phyloP scores from a whole-genome alignment of 768 basidiomycete species.

The Paxillus ammoniavirescens region DNA sequence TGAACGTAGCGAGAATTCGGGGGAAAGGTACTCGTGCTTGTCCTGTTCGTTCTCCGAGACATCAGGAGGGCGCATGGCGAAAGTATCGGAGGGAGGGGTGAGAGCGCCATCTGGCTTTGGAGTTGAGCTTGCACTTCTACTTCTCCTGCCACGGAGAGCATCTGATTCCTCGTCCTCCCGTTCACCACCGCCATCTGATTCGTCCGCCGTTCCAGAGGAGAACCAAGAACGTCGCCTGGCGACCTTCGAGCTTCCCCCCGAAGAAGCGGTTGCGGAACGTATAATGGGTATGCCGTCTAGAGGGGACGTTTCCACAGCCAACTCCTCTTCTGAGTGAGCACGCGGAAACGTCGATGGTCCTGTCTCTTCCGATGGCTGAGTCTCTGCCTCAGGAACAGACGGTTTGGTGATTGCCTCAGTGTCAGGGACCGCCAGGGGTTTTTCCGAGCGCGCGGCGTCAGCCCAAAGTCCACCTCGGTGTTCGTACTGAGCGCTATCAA shows the following conservation, averaged over 20 bases:
- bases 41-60: conserved; percentile 22
- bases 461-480: conserved; percentile 90
- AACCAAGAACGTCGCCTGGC: conserved; percentile 59
- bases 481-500: conserved; percentile 63
- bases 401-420: conserved; percentile 8
- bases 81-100: conserved; percentile 5
- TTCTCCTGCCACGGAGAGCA: conserved; percentile 14
- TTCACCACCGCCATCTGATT: conserved; percentile 20
- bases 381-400: conserved; percentile 19
- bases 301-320: conserved; percentile 19
- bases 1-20: conserved; percentile 33
- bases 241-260: conserved; percentile 25
- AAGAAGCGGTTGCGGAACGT: conserved; percentile 23
- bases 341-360: conserved; percentile 13
- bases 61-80: conserved; percentile 6
- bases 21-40: conserved; percentile 13
- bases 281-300: conserved; percentile 19
- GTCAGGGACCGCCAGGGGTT: conserved; percentile 10
- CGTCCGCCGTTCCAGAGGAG: conserved; percentile 41
- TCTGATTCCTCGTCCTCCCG: conserved; percentile 26
- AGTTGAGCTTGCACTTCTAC: conserved; percentile 24
- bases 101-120: conserved; percentile 37
- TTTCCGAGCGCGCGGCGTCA: conserved; percentile 59
- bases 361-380: conserved; percentile 36
- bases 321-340: conserved; percentile 33